Base-by-base conservation (phyloP, 176 grass and related monocot species). In the Musa itinerans region DNA sequence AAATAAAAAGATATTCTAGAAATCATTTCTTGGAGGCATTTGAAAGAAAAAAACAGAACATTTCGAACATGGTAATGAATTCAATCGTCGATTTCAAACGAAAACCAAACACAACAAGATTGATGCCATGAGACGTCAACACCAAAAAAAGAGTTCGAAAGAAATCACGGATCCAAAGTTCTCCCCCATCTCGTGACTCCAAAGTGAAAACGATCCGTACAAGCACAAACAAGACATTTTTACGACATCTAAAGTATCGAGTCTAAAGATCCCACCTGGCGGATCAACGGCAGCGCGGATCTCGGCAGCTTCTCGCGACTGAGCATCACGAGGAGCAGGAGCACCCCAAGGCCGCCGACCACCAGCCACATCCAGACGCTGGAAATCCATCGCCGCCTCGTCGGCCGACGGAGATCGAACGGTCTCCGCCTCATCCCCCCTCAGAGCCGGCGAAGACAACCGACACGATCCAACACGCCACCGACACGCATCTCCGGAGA, bases 361-460 rank as follows among this genome's bases (percentile, higher is more conserved):
- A 71, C 77, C 23, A 80, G 73, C 84, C 86, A 97, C 73, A 73
- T 75, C 82, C 74, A 82, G 70, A 7, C 78, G 63, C 76, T 76
- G 80, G 85, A 78, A 52, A 75, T 63, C 94, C 94, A 93, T 14
- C 85, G 87, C 63, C 86, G 83, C 66, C 82, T 80, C 71, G 87
- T 74, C 52, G 90, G 64, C 43, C 94, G 88, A 52, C 90, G 70
- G 65, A 85, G 83, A 63, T 92, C 87, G 52, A 82, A 76, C 14
- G 76, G 49, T 64, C 80, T 57, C 68, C 80, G 57, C 59, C 85
- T 83, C 85, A 87, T 87, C 66, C 43, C 27, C 14, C 34, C 54
- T 75, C 73, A 62, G 54, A 57, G 54, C 26, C 54, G 16, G 54
- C 22, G 13, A 43, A 24, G 26, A 27, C 73, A 52, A 51, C 34